These are phyloP conservation scores for Purshia tridentata DNA, from an alignment of 306 rosid genomes.

Conservation along the genomic window DNA sequence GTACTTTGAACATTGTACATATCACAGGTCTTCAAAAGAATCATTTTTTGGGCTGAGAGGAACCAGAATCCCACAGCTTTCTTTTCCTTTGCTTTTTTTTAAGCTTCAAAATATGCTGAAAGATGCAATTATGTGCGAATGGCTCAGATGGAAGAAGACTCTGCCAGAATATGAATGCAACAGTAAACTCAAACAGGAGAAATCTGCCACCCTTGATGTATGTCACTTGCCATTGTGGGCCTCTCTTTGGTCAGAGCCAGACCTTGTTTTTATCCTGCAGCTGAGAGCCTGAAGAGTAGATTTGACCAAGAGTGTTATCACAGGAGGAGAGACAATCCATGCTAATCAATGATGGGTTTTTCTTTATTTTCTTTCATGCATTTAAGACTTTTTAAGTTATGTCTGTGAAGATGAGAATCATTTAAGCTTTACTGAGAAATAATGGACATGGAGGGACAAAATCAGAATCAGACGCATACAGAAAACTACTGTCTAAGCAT, in stretches of 20 bases:
- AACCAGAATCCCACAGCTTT: neutral
- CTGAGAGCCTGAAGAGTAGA: neutral
- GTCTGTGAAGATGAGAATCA: constrained; percentile 1
- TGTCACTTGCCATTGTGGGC: constrained; percentile 26
- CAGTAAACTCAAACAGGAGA: constrained; percentile 23
- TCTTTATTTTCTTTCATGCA: constrained; percentile 4
- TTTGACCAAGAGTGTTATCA: constrained; percentile 12
- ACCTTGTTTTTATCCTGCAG: constrained; percentile 15
- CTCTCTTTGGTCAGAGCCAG: neutral
- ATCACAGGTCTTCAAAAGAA: neutral
- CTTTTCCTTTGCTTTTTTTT: neutral
- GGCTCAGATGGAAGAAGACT: constrained; percentile 30
- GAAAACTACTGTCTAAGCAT: neutral
- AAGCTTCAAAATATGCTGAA: constrained; percentile 1
- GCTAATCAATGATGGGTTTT: neutral
- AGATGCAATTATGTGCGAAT: constrained; percentile 8
- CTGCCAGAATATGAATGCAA: constrained; percentile 43
- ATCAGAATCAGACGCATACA: neutral
- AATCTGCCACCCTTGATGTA: constrained; percentile 12
- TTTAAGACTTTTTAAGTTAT: neutral
- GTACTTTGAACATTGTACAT: constrained; percentile 6
- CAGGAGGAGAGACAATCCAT: neutral
- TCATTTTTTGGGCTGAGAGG: neutral
- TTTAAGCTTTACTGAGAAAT: constrained; percentile 3
- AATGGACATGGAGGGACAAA: constrained; percentile 7